Base-by-base conservation (phyloP, 1,284 basidiomycete genomes). In the Bjerkandera adusta region DNA sequence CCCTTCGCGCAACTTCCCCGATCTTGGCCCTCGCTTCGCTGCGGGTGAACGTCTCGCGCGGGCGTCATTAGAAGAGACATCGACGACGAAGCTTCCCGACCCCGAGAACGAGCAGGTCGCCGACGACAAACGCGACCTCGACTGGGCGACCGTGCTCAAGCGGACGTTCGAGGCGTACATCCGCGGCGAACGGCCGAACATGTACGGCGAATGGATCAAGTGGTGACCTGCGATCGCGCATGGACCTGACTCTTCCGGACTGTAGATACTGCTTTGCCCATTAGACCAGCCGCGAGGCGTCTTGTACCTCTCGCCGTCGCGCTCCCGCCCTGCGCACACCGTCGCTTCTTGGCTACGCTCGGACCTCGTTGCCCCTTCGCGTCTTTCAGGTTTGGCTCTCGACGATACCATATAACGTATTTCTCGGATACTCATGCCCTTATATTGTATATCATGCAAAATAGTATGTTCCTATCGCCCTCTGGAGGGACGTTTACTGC, bases 91-190 rank as follows among this genome's bases (percentile, higher is more conserved):
- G 49, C 36, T 58, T 22, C 50, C 61, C 5, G 62, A 62, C 16
- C 57, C 52, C 5, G 65, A 67, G 34, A 64, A 66, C 27, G 68
- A 68, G 48, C 67, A 68, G 35, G 43, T 45, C 5, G 46, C 29
- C 5, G 46, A 37, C 27, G 75, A 78, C 33, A 58, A 60, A 35
- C 74, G 82, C 39, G 94, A 97, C 64, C 69, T 96, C 54, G 83
- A 88, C 60, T 97, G 93, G 93, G 77, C 87, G 20, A 87, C 92
- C 5, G 90, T 95, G 26, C 65, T 96, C 52, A 97, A 97, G 71
- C 75, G 93, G 59, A 93, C 90, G 36, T 96, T 95, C 60, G 93
- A 97, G 69, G 77, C 82, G 24, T 96, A 89, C 66, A 62, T 96
- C 47, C 79, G 93, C 36, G 89, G 86, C 15, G 93, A 96, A 68